A percentile compares a stretch with the other conserved stretches of the same genome.
These are phyloP conservation scores for Inonotus hispidus DNA, from an alignment of 1,284 basidiomycete genomes.

Conservation along the genomic window DNA sequence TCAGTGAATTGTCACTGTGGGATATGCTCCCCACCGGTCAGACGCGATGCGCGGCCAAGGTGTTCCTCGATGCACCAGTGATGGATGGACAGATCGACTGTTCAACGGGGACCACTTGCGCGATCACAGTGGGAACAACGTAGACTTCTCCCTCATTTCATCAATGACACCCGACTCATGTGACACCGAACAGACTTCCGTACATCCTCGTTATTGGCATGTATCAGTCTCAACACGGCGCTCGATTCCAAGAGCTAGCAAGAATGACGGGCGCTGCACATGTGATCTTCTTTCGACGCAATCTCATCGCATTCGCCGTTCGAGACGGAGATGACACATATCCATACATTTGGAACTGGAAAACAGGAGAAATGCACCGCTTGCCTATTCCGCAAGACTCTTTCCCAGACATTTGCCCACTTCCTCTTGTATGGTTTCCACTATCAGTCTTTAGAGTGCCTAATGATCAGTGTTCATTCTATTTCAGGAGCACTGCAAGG, in stretches of 20 bases:
- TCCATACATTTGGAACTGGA: constrained; percentile 4
- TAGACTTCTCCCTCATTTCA: background rate
- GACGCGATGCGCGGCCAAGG: background rate
- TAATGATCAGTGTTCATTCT: background rate
- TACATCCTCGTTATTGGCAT: constrained; percentile 2
- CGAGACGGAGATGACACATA: constrained; percentile 5
- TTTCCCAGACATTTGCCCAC: background rate
- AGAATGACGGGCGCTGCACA: constrained; percentile 2
- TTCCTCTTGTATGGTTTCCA: background rate
- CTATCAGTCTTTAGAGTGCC: background rate
- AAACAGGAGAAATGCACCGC: background rate
- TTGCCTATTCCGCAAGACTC: background rate
- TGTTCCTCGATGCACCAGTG: constrained; percentile 2
- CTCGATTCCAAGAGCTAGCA: background rate
- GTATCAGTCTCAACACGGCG: background rate
- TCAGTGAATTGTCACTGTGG: constrained; percentile 5
- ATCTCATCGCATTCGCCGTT: constrained; percentile 3
- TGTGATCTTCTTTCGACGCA: background rate
- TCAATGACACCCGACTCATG: background rate
- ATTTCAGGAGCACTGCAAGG: background rate
- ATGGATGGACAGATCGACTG: constrained; percentile 7
- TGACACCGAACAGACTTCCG: background rate
- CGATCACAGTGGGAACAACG: constrained; percentile 9
- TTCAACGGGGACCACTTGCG: background rate
- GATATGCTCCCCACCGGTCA: background rate